These are phyloP conservation scores for Mycena vitilis DNA, from an alignment of 768 basidiomycete genomes.

Conservation along the genomic window DNA sequence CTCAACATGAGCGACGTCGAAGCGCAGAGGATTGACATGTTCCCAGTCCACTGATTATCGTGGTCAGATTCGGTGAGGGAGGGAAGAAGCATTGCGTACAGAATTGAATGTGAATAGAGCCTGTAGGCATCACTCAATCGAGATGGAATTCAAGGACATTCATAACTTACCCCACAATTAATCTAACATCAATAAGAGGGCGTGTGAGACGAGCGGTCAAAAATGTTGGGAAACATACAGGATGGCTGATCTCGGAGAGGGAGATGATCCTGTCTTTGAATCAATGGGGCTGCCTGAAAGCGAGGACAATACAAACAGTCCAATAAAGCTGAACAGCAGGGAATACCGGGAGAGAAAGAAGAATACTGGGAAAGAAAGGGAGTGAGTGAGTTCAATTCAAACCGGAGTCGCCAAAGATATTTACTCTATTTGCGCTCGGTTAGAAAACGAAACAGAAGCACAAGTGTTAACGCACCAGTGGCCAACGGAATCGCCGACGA, in stretches of 20 bases:
- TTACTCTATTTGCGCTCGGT: conserved; percentile 36
- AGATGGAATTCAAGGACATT: conserved; percentile 4
- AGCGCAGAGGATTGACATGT: conserved; percentile 72
- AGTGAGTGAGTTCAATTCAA: conserved; percentile 14
- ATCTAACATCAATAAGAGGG: conserved; percentile 52
- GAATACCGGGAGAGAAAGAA: conserved; percentile 81
- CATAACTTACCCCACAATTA: conserved; percentile 64
- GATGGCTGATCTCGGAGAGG: conserved; percentile 56
- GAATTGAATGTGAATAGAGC: conserved; percentile 78
- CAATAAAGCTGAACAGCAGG: conserved; percentile 73
- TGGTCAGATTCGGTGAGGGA: conserved; percentile 15
- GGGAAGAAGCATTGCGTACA: conserved; percentile 47
- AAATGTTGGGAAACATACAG: conserved; percentile 46
- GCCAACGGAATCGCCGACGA: conserved; percentile 74
- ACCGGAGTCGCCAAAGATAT: conserved; percentile 10
- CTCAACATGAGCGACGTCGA: conserved; percentile 78
- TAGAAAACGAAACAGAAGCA: background rate
- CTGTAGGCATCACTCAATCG: conserved; percentile 43
- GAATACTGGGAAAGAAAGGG: conserved; percentile 52
- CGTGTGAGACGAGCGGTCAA: conserved; percentile 28
- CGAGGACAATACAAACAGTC: conserved; percentile 59
- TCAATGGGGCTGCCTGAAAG: conserved; percentile 1
- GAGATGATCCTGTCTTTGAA: conserved; percentile 64
- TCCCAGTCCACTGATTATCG: conserved; percentile 64
- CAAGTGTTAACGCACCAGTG: conserved; percentile 61